Percentiles rank a stretch among this genome's conserved stretches.
Evolutionary conservation across 2,329 filamentous ascomycete genomes (phyloP).

Genomic region (Graphium sp.): DNA sequence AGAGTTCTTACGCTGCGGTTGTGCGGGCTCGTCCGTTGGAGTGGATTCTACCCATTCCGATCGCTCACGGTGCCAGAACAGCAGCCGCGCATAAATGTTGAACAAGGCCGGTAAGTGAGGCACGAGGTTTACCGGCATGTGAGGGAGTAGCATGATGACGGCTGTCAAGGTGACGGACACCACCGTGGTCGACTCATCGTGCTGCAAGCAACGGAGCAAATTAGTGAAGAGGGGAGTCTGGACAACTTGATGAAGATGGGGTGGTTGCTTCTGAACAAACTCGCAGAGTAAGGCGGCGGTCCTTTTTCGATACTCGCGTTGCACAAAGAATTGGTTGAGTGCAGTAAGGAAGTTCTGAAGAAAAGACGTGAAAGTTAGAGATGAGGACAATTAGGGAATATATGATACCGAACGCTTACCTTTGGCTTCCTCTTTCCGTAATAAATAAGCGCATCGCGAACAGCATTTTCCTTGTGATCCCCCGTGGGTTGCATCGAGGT

Average conservation of each 20-base stretch:
- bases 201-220: slow-evolving; percentile 57
- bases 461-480: slow-evolving; percentile 29
- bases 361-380: slow-evolving; percentile 8
- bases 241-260: slow-evolving; percentile 57
- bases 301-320: slow-evolving; percentile 44
- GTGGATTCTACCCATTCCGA: slow-evolving; percentile 22
- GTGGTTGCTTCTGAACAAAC: slow-evolving; percentile 62
- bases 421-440: slow-evolving; percentile 55
- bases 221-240: slow-evolving; percentile 57
- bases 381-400: too few species aligned
- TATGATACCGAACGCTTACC: slow-evolving; percentile 11
- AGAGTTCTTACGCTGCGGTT: slow-evolving; percentile 8
- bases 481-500: slow-evolving; percentile 7
- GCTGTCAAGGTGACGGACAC: slow-evolving; percentile 61
- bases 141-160: slow-evolving; percentile 67
- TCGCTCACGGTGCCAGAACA: slow-evolving; percentile 57
- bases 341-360: slow-evolving; percentile 46
- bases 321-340: slow-evolving; percentile 49
- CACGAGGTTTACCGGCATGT: slow-evolving; percentile 58
- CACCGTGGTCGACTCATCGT: slow-evolving; percentile 60
- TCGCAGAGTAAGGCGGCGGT: slow-evolving; percentile 51
- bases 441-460: slow-evolving; percentile 33
- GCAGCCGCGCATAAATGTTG: slow-evolving; percentile 61
- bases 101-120: slow-evolving; percentile 57
- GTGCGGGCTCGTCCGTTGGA: slow-evolving; percentile 6